Percentiles rank a stretch among this genome's conserved stretches.
Evolutionary conservation across 345 rosid species (phyloP).

Genomic region (Carallia brachiata): DNA sequence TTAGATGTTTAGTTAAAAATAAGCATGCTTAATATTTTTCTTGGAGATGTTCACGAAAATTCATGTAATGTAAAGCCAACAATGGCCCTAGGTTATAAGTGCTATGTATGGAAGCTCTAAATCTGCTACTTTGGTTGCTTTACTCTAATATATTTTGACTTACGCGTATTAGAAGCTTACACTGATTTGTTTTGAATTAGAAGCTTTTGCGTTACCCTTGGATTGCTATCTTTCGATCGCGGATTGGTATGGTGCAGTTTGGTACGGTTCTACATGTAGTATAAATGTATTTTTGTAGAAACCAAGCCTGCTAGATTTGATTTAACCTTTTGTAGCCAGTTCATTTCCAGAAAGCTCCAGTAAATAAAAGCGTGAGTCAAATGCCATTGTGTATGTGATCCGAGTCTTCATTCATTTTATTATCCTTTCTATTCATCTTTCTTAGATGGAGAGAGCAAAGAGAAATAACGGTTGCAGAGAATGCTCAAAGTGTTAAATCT

Average conservation of each 20-base stretch:
- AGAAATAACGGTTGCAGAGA: background rate
- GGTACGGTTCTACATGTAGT: background rate
- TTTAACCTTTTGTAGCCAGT: background rate
- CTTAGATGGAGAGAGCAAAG: too few relatives aligned
- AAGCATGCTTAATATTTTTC: conserved; percentile 59
- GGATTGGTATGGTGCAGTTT: background rate
- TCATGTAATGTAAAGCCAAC: conserved; percentile 54
- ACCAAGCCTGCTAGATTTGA: too few relatives aligned
- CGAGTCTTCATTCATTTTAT: background rate
- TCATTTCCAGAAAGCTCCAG: too few relatives aligned
- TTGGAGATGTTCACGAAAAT: conserved; percentile 46
- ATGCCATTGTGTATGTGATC: background rate
- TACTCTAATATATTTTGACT: conserved; percentile 33
- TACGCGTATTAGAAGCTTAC: conserved; percentile 14
- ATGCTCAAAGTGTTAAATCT: background rate
- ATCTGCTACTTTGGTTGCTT: conserved; percentile 34
- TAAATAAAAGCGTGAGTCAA: background rate
- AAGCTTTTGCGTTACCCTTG: too few relatives aligned
- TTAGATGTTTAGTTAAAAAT: conserved; percentile 29
- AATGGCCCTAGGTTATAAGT: too few relatives aligned
- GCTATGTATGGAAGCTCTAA: too few relatives aligned
- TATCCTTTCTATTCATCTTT: background rate
- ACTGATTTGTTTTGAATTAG: background rate
- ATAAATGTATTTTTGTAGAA: too few relatives aligned
- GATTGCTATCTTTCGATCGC: background rate